Evolutionary conservation across 2,329 filamentous ascomycete genomes (phyloP), one percentile per base, ranked within the genome.

Genomic region (Botrytis deweyae): DNA sequence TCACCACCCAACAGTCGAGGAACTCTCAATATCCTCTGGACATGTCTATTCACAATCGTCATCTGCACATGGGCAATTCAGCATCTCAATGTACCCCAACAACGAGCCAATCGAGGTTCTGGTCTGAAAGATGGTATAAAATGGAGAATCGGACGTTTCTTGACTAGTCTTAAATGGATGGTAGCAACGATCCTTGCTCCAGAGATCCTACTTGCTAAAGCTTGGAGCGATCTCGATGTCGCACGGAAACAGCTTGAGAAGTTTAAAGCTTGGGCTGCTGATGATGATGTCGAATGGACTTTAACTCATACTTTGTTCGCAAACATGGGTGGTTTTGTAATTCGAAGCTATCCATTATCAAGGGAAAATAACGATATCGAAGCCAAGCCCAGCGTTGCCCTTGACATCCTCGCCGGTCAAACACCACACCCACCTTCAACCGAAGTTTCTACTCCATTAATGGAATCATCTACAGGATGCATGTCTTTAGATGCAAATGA

Each of bases 21-120:
- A 10, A 78, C 75, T 3, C 68, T 78, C n/a, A 71, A 77, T 38
- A 78, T 78, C 38, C 20, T 78, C 22, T 79, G 77, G 76, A 64
- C 73, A 40, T 78, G 71, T 63, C 58, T 78, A 9, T 73, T 75
- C 42, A 75, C 76, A 4, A 70, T 78, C 36, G n/a, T 78, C 14
- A 67, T 73, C 1, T 79, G 76, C 46, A 44, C 66, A 29, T 69
- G 76, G 77, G 73, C 73, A 14, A 74, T 78, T 18, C 75, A 77
- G 22, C 73, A 78, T 68, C 77, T 77, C 49, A 79, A 77, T 61
- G 68, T 80, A 58, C 78, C 77, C 16, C 46, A 69, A 16, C 73
- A 74, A 64, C 71, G 70, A 25, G 40, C 40, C 29, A 25, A 10
- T 33, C 49, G 66, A 2, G 49, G 44, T 6, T 58, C 10, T 0